Conservation (phyloP, 2,329 filamentous ascomycete species). For the Gliomastix tumulicola region DNA sequence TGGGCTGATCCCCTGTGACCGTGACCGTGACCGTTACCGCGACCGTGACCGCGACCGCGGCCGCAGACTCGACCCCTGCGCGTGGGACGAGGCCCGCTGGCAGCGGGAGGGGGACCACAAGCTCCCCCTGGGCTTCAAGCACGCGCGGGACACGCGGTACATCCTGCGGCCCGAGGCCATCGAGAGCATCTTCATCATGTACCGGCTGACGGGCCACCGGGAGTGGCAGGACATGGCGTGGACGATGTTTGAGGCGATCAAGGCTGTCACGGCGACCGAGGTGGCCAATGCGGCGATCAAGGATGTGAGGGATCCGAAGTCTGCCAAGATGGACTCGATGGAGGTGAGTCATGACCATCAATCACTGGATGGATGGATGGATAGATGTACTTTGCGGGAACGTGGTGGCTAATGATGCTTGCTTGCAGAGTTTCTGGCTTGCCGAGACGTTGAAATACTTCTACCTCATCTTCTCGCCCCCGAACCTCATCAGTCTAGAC, state of each 20-base stretch:
- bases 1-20: slow-evolving; percentile 35
- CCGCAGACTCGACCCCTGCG: slow-evolving; percentile 19
- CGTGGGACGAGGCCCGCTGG: slow-evolving; percentile 21
- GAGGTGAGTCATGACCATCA: slow-evolving; percentile 45
- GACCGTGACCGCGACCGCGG: too few species aligned
- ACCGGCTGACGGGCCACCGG: slow-evolving; percentile 62
- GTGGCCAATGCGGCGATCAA: slow-evolving; percentile 58
- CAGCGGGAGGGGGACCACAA: slow-evolving; percentile 10
- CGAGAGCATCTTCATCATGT: slow-evolving; percentile 74
- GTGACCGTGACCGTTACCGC: too few species aligned
- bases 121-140: slow-evolving; percentile 54
- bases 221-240: slow-evolving; percentile 62
- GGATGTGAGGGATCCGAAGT: slow-evolving; percentile 50
- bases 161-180: slow-evolving; percentile 60
- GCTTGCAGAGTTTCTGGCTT: slow-evolving; percentile 60
- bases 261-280: slow-evolving; percentile 49
- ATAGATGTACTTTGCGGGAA: too few species aligned
- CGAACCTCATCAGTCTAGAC: slow-evolving; percentile 56
- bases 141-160: slow-evolving; percentile 41
- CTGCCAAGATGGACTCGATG: slow-evolving; percentile 48
- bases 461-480: slow-evolving; percentile 62
- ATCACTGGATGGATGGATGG: too few species aligned
- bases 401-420: too few species aligned
- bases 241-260: slow-evolving; percentile 63
- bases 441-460: slow-evolving; percentile 72